Evolutionary conservation across 495 filamentous ascomycete species (phyloP).

Genomic region (Penicillium fimorum): DNA sequence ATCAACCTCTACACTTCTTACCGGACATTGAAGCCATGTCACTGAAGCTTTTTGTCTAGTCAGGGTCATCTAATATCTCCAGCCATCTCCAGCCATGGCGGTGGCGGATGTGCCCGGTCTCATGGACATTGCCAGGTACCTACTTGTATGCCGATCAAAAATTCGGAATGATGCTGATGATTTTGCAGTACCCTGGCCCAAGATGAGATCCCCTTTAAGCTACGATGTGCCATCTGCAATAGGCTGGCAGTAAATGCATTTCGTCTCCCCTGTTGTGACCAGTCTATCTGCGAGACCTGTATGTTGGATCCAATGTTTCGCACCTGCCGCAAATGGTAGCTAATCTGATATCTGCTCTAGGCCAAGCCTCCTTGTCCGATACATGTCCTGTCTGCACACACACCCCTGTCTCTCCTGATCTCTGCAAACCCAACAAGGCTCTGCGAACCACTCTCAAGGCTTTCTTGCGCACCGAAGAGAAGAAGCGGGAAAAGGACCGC

Average conservation of each 20-base stretch:
- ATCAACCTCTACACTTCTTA: slow-evolving; percentile 4
- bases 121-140: slow-evolving; percentile 48
- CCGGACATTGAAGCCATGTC: not conserved
- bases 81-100: slow-evolving; percentile 32
- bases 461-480: slow-evolving; percentile 82
- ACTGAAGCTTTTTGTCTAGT: not conserved
- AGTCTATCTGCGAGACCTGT: slow-evolving; percentile 91
- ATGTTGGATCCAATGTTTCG: slow-evolving; percentile 31
- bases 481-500: slow-evolving; percentile 69
- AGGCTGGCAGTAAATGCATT: slow-evolving; percentile 89
- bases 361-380: slow-evolving; percentile 71
- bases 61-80: slow-evolving; percentile 9
- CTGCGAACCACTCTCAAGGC: slow-evolving; percentile 85
- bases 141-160: not conserved
- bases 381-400: slow-evolving; percentile 94
- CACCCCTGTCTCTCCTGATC: slow-evolving; percentile 74
- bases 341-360: slow-evolving; percentile 39
- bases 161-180: slow-evolving; percentile 1
- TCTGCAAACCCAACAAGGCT: slow-evolving; percentile 85
- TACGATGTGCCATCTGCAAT: slow-evolving; percentile 90
- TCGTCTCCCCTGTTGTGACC: slow-evolving; percentile 90
- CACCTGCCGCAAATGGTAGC: not conserved
- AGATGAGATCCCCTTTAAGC: slow-evolving; percentile 89
- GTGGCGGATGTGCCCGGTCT: slow-evolving; percentile 44
- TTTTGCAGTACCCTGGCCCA: slow-evolving; percentile 65